phyloP scores from a whole-genome alignment of 225 moss, liverwort and hornwort species.

The Pleurozium schreberi region DNA sequence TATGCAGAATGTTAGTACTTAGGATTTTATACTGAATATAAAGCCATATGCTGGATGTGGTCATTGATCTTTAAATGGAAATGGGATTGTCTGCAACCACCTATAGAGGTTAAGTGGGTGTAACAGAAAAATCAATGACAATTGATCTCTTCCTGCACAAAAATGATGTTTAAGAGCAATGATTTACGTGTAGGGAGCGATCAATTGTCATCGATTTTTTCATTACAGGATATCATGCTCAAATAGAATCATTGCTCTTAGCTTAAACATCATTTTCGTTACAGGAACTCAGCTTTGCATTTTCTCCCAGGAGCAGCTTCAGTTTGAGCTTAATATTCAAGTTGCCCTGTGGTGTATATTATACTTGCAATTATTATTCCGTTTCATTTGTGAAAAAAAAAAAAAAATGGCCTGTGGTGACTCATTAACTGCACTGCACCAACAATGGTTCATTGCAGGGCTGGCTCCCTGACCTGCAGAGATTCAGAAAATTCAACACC shows the following conservation, averaged over 20 bases:
- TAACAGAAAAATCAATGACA: neutral
- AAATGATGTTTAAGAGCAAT: neutral
- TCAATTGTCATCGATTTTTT: neutral
- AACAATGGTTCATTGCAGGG: neutral
- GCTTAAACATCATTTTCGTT: neutral
- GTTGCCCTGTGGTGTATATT: too few species aligned
- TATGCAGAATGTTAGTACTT: neutral
- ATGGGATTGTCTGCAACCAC: neutral
- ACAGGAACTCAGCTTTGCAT: neutral
- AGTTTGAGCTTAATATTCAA: too few species aligned
- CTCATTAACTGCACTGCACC: neutral
- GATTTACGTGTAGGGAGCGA: neutral
- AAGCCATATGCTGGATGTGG: neutral
- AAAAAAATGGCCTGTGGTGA: neutral
- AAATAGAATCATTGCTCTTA: neutral
- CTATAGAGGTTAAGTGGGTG: neutral
- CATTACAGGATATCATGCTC: neutral
- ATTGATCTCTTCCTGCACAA: neutral
- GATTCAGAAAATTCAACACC: neutral
- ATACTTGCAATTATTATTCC: too few species aligned
- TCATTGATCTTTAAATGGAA: neutral
- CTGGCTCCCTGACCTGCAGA: neutral
- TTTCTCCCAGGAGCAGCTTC: neutral
- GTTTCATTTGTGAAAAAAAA: too few species aligned
- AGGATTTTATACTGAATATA: neutral